Evolutionary conservation across 805 yeast species (phyloP).

Genomic region (Candida khao-thaluensis): DNA sequence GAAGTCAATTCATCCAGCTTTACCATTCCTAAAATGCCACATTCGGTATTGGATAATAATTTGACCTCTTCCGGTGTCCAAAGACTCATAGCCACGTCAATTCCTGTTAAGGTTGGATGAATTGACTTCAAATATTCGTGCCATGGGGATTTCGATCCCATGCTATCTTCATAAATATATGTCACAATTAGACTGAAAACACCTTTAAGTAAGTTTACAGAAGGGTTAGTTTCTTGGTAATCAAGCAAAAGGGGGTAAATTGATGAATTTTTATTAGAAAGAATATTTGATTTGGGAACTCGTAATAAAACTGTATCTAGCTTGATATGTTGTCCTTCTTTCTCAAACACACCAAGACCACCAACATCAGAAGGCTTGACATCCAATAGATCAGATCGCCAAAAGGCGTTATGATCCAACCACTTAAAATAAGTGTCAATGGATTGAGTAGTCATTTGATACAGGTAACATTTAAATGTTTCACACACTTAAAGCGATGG

Average conservation of each 20-base stretch:
- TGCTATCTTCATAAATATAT: slow-evolving; percentile 65
- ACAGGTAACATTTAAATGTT: neutral
- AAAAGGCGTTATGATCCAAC: slow-evolving; percentile 56
- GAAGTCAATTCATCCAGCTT: slow-evolving; percentile 44
- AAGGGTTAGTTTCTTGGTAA: slow-evolving; percentile 22
- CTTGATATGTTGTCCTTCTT: slow-evolving; percentile 1
- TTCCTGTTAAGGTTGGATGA: slow-evolving; percentile 29
- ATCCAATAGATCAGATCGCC: slow-evolving; percentile 39
- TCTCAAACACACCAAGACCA: slow-evolving; percentile 75
- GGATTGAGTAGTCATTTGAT: slow-evolving; percentile 3
- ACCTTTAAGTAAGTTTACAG: slow-evolving; percentile 47
- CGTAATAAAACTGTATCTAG: slow-evolving; percentile 42
- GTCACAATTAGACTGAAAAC: slow-evolving; percentile 66
- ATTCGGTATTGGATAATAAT: slow-evolving; percentile 59
- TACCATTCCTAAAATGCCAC: slow-evolving; percentile 57
- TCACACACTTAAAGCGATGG: no score
- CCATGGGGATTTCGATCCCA: slow-evolving; percentile 79
- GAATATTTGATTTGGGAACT: slow-evolving; percentile 58
- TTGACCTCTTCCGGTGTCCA: slow-evolving; percentile 56
- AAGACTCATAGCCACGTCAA: slow-evolving; percentile 55
- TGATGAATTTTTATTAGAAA: slow-evolving; percentile 57
- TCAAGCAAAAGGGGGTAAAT: slow-evolving; percentile 70
- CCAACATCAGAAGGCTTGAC: slow-evolving; percentile 33
- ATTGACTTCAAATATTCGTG: slow-evolving; percentile 58
- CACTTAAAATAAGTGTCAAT: slow-evolving; percentile 36